Evolutionary conservation across 306 rosid species (phyloP), one percentile per base, ranked within the genome.

Genomic region (Purshia tridentata): DNA sequence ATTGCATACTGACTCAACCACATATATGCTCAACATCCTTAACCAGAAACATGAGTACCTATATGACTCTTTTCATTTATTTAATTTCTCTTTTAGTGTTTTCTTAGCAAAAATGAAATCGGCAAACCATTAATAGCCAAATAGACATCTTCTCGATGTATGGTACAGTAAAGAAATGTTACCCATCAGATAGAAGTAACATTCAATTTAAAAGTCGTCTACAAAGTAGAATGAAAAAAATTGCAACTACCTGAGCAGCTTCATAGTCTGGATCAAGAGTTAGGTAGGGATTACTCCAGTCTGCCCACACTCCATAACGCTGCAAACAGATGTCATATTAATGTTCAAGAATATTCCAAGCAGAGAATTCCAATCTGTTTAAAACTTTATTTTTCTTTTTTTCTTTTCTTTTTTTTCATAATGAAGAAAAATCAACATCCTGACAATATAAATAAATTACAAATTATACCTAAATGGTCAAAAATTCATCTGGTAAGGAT

Each of bases 301-400:
- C 97, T n/a, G 97, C 99, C 99, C 99, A 94, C 65, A 94, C 86
- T 81, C 99, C 97, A 77, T 73, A 94, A 59, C 99, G 99, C 97
- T 94, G 91, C 82, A 91, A 77, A 69, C 83, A 72, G 73, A 83
- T 79, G 77, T 72, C 58, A 85, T 64, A 73, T 74, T 74, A 59
- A 82, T 74, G 56, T 64, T 77, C 67, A 65, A 29, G n/a, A 29
- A 58, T 42, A 65, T 47, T 63, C 53, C 45, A 47, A 69, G 58
- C 37, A 74, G 66, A 51, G 15, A 15, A 23, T 70, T 61, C 14
- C 51, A 13, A 18, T 49, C 63, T 49, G 35, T 16, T 39, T 8
- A 52, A 8, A 45, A 39, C 48, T 9, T 20, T 9, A n/a, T 52
- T 19, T 0, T 16, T 67, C 12, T 0, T 37, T 0, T 9, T 45